Base-by-base conservation (phyloP, 306 rosid species). In the Sophora flavescens region DNA sequence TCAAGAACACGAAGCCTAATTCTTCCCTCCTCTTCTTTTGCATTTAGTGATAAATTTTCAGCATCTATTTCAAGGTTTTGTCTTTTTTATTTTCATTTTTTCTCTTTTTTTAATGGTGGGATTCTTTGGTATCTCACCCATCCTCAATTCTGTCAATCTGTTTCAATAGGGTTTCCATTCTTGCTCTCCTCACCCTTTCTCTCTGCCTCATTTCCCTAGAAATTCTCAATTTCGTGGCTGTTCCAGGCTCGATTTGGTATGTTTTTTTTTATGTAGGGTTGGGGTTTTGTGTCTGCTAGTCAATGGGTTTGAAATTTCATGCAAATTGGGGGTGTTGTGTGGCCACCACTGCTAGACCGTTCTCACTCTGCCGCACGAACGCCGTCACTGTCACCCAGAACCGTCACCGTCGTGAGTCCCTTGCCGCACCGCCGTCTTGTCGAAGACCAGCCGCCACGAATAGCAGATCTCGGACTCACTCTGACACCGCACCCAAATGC, bases 61-160 rank as follows among this genome's bases (percentile, higher is more conserved):
- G 82, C 86, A 86, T 87, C 81, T 75, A 77, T 86, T 81, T 61
- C 89, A 41, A 74, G 83, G 89, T 78, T 85, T 79, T 86, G 80
- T 72, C 81, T 38, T 79, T 67, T 67, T 70, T 28, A 5, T 41
- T 68, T 30, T 73, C 0, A 0, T 22, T 30, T 30, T 30, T 30
- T 30, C 3, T 3, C 2, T 30, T 38, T 79, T 67, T 67, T 70
- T 80, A 69, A 83, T 86, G 86, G 83, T 84, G 1, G 84, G 92
- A 87, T 87, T 90, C 92, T 87, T 86, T 83, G 83, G 84, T 77
- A 83, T 88, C 86, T 72, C 83, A 68, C 83, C 13, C 79, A 54
- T 78, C 83, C 89, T 87, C 88, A 90, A 82, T 82, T 89, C 82
- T 80, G 89, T 82, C 32, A 30, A 30, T 30, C 77, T 69, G 70